A percentile compares a stretch with the other conserved stretches of the same genome.
Conservation (phyloP, 768 basidiomycete genomes). For the Mrakia gelida region DNA sequence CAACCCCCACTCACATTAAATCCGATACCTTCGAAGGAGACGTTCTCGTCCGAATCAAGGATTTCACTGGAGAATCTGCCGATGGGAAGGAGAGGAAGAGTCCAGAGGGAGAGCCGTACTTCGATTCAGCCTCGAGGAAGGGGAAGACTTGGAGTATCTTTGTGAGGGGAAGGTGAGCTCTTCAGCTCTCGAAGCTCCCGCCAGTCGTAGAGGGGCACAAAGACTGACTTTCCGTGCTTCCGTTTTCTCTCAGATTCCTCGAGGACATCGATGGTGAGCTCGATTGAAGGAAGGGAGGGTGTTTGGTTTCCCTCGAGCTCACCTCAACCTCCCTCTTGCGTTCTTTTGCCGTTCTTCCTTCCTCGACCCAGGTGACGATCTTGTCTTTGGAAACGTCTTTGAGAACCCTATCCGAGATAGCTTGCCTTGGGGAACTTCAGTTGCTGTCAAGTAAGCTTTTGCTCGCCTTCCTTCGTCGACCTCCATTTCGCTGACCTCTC, state of each 20-base stretch:
- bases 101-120: slow-evolving; percentile 17
- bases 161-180: slow-evolving; percentile 21
- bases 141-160: slow-evolving; percentile 28
- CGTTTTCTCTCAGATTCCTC: not conserved
- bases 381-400: slow-evolving; percentile 31
- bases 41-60: slow-evolving; percentile 29
- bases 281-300: not conserved
- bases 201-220: not conserved
- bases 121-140: slow-evolving; percentile 9
- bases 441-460: slow-evolving; percentile 21
- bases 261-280: slow-evolving; percentile 27
- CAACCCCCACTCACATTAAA: slow-evolving; percentile 16
- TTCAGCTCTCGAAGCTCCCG: not conserved
- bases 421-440: slow-evolving; percentile 31
- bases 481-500: not conserved
- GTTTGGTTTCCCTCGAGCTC: not conserved
- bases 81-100: not conserved
- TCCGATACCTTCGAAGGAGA: slow-evolving; percentile 27
- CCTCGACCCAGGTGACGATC: slow-evolving; percentile 15
- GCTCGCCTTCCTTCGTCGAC: not conserved
- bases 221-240: not conserved
- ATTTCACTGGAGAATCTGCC: slow-evolving; percentile 21
- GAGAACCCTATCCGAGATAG: slow-evolving; percentile 30
- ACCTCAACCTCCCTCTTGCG: not conserved
- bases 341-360: not conserved